phyloP scores from a whole-genome alignment of 192 early-diverging fungal genomes.

The Entrophospora sp. region DNA sequence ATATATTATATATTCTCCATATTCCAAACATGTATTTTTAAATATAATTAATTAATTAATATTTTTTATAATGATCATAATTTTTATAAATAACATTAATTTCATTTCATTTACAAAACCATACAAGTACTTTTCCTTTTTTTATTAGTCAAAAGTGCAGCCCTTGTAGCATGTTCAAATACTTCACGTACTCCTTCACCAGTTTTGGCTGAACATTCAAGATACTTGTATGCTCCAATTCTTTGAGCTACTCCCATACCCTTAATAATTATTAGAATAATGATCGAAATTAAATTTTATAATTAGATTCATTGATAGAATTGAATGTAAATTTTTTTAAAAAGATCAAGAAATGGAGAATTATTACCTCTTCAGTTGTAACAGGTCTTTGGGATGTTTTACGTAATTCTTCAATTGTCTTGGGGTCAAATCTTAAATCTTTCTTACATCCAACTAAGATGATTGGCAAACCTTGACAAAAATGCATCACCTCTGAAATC shows the following conservation, averaged over 20 bases:
- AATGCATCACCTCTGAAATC: slow-evolving; percentile 82
- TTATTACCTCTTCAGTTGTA: slow-evolving; percentile 52
- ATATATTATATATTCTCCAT: too few species aligned
- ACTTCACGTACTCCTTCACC: slow-evolving; percentile 75
- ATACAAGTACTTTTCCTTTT: slow-evolving; percentile 2
- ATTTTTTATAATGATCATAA: too few species aligned
- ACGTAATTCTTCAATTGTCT: slow-evolving; percentile 66
- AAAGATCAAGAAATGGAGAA: neutral
- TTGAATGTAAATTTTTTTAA: neutral
- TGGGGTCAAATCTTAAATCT: slow-evolving; percentile 77
- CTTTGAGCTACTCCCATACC: slow-evolving; percentile 58
- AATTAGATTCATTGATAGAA: neutral
- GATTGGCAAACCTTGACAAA: slow-evolving; percentile 78
- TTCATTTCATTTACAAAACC: slow-evolving; percentile 3
- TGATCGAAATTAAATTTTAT: neutral
- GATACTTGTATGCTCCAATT: slow-evolving; percentile 74
- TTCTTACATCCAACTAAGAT: slow-evolving; percentile 83
- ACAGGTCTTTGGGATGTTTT: slow-evolving; percentile 71
- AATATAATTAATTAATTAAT: too few species aligned
- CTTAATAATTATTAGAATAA: slow-evolving; percentile 26
- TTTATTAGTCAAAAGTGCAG: slow-evolving; percentile 45
- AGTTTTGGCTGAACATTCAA: slow-evolving; percentile 79
- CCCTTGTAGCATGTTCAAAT: slow-evolving; percentile 81
- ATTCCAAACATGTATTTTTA: too few species aligned
- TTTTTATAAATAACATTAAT: too few species aligned